Conservation (phyloP, 2,329 filamentous ascomycete genomes). For the Zarea fungicola region DNA sequence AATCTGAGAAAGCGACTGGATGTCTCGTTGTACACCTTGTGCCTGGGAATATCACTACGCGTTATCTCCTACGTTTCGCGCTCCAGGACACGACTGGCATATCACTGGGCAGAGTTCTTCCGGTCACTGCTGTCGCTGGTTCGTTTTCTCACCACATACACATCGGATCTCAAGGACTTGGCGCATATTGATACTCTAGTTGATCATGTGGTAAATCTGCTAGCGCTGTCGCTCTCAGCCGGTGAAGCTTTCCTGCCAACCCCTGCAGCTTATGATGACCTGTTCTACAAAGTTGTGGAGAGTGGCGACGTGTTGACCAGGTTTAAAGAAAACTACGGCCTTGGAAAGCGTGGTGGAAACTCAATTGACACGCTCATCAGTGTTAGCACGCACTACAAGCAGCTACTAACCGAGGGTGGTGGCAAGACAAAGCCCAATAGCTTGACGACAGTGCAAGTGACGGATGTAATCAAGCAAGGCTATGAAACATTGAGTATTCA, state of each 20-base stretch:
- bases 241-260: conserved; percentile 90
- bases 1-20: conserved; percentile 85
- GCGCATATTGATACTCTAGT: conserved; percentile 68
- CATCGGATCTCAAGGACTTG: conserved; percentile 65
- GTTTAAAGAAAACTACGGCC: conserved; percentile 72
- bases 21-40: conserved; percentile 75
- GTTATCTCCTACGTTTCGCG: conserved; percentile 79
- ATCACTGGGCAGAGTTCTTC: conserved; percentile 97
- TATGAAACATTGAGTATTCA: conserved; percentile 94
- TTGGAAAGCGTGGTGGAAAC: conserved; percentile 53
- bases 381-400: conserved; percentile 81
- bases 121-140: conserved; percentile 81
- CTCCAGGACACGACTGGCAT: conserved; percentile 72
- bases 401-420: conserved; percentile 61
- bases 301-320: conserved; percentile 75
- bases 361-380: conserved; percentile 81
- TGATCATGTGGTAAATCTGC: conserved; percentile 71
- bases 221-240: conserved; percentile 76
- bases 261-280: conserved; percentile 83
- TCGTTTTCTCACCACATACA: conserved; percentile 85
- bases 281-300: conserved; percentile 98
- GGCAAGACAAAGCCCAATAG: conserved; percentile 52
- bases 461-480: conserved; percentile 88
- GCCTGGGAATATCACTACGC: conserved; percentile 74
- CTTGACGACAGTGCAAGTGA: conserved; percentile 77